Base-by-base conservation (phyloP, 345 rosid genomes). In the Lumnitzera littorea region DNA sequence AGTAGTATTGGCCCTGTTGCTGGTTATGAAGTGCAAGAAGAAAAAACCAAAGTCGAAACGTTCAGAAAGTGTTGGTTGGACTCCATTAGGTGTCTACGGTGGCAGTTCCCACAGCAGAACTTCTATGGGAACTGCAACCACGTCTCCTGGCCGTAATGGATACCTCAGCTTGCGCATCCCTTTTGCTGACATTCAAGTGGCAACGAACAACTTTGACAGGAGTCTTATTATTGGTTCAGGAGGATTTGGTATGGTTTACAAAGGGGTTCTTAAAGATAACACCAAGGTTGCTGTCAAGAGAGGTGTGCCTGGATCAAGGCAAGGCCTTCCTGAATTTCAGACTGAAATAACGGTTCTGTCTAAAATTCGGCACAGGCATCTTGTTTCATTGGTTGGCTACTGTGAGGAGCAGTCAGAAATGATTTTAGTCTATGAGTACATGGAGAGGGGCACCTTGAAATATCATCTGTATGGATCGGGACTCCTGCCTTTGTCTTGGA, bases 341-440 rank as follows among this genome's bases (percentile, higher is more conserved):
- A 79, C 91, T 1, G 98, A 92, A 76, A 89, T 92, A 72, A 72
- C 82, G 13, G 72, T 89, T 62, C 68, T 89, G 57, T 89, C 98
- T 3, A 87, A 78, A 76, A 92, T 92, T 54, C 94, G 96, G 48
- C 96, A 89, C 75, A 79, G 83, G 12, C 98, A 92, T 80, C 96
- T 92, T 15, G 98, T 92, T 64, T 87, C 98, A 0, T 88, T 92
- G 16, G 83, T 92, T 48, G 96, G 98, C 12, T 92, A 79, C 57
- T 92, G 98, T 51, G 96, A 92, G 69, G 98, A 92, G 70, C 92
- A 87, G 58, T 85, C 96, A 8, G 98, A 92, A 52, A 92, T 89
- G 98, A 82, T 92, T 61, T 72, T 92, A 20, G 94, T 89, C 50
- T 92, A 92, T 12, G 98, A 92, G 76, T 92, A 87, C 70, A 85